A percentile compares a stretch with the other conserved stretches of the same genome.
phyloP scores from a whole-genome alignment of 768 basidiomycete genomes.

The Boletus coccyginus region DNA sequence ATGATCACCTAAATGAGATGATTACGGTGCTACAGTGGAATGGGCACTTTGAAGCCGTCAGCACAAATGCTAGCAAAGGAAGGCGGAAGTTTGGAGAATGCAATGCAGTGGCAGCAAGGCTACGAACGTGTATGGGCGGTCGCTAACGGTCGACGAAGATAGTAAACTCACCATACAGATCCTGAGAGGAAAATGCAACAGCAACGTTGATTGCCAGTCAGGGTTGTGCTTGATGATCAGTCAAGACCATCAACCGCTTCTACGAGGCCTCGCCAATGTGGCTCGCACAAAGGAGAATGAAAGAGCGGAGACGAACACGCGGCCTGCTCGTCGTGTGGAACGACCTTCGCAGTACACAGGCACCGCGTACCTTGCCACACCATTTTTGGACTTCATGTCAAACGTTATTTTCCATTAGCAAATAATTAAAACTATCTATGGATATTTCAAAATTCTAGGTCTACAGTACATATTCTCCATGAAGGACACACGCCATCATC shows the following conservation, averaged over 20 bases:
- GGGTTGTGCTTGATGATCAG: constrained; percentile 18
- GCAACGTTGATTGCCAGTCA: constrained; percentile 1
- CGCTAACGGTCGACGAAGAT: constrained; percentile 2
- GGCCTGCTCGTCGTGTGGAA: constrained; percentile 19
- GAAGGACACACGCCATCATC: not conserved
- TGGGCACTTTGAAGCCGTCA: constrained; percentile 11
- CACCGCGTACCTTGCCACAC: not conserved
- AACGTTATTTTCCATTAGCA: constrained; percentile 8
- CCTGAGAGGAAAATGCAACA: constrained; percentile 11
- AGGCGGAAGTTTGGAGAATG: constrained; percentile 12
- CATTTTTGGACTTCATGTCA: constrained; percentile 8
- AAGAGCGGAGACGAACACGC: constrained; percentile 14
- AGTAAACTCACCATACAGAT: constrained; percentile 26
- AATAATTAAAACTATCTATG: constrained; percentile 4
- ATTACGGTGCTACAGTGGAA: constrained; percentile 28
- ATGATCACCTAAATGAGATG: constrained; percentile 29
- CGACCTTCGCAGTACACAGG: constrained; percentile 1
- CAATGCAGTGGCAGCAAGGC: constrained; percentile 28
- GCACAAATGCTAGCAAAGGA: constrained; percentile 10
- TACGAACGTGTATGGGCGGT: constrained; percentile 14
- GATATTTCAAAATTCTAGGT: not conserved
- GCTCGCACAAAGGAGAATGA: constrained; percentile 7
- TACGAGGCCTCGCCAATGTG: constrained; percentile 3
- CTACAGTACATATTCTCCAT: not conserved
- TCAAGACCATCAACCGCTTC: constrained; percentile 25